Evolutionary conservation across 495 filamentous ascomycete species (phyloP).

Genomic region (Jackrogersella minutella): DNA sequence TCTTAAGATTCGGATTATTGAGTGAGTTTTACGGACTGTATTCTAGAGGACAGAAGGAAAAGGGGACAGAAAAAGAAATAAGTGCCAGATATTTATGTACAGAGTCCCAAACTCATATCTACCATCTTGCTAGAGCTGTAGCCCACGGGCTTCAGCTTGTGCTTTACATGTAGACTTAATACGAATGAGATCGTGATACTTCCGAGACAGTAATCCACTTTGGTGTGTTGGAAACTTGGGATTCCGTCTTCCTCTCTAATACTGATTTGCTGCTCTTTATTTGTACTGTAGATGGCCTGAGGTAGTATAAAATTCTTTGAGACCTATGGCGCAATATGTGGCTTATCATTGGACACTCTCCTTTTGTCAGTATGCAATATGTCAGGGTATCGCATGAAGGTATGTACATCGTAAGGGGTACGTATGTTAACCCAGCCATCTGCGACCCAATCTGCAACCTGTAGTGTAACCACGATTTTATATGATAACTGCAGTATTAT

Average conservation of each 20-base stretch:
- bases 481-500: not conserved
- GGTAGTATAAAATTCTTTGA: not conserved
- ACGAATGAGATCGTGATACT: not conserved
- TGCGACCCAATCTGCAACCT: too few species aligned
- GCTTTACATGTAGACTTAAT: not conserved
- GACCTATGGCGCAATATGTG: not conserved
- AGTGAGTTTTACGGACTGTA: not conserved
- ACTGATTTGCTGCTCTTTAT: constrained; percentile 9
- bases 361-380: not conserved
- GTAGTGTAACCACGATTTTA: not conserved
- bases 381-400: too few species aligned
- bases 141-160: too few species aligned
- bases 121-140: not conserved
- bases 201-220: not conserved
- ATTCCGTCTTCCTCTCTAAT: not conserved
- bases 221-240: not conserved
- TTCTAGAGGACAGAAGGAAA: not conserved
- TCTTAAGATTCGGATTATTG: not conserved
- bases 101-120: not conserved
- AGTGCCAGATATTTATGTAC: not conserved
- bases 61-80: not conserved
- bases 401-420: too few species aligned
- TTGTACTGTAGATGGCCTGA: not conserved
- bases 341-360: not conserved
- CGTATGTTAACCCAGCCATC: too few species aligned